Conservation (phyloP, 169 alveolate species). For the Plasmodium vivax region DNA sequence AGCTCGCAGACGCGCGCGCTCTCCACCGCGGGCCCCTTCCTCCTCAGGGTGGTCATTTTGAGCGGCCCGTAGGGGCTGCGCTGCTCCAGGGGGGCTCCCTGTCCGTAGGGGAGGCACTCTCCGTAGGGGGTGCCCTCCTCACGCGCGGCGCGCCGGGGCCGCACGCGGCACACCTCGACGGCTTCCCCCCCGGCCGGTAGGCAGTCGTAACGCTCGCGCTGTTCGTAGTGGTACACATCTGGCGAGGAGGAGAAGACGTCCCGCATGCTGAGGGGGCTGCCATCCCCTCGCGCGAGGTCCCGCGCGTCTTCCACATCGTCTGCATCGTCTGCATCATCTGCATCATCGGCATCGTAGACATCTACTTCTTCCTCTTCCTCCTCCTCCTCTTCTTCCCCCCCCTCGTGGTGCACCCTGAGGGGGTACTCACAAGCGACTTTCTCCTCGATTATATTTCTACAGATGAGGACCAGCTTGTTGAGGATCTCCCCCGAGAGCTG, state of each 20-base stretch:
- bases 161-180: neutral
- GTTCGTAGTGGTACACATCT: neutral
- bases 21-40: neutral
- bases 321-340: neutral
- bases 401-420: neutral
- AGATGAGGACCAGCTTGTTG: slow-evolving; percentile 30
- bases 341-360: too few relatives aligned
- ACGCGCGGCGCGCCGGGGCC: neutral
- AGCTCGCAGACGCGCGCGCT: neutral
- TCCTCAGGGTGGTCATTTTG: neutral
- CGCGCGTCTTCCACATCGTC: neutral
- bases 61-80: neutral
- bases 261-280: neutral
- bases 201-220: neutral
- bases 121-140: neutral
- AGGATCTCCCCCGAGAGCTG: slow-evolving; percentile 25
- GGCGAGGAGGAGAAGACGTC: neutral
- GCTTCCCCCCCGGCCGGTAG: neutral
- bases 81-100: too few relatives aligned
- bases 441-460: slow-evolving; percentile 39
- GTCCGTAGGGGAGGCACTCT: neutral
- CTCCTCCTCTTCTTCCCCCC: neutral
- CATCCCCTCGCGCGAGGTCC: neutral
- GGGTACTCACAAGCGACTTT: neutral
- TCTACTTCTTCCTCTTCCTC: neutral